A percentile compares a stretch with the other conserved stretches of the same genome.
Evolutionary conservation across 129 eudicot species (phyloP).

Genomic region (Artemisia argyi): DNA sequence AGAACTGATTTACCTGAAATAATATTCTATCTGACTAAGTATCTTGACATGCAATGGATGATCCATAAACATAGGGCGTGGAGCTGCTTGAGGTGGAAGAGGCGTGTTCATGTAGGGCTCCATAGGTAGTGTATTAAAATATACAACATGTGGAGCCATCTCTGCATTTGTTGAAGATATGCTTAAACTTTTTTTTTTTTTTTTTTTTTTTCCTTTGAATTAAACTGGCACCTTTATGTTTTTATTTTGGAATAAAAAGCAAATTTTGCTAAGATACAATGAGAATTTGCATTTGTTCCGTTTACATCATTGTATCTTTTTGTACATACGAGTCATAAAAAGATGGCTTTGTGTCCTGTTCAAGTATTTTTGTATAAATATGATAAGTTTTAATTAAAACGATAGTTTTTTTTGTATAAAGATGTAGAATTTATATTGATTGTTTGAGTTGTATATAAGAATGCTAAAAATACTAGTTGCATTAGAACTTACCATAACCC

Average conservation of each 20-base stretch:
- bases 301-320: no score
- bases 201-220: background rate
- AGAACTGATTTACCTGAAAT: conserved; percentile 56
- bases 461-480: background rate
- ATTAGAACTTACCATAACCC: conserved; percentile 57
- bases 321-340: no score
- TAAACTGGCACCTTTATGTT: no score
- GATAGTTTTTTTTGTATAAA: no score
- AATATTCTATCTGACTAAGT: conserved; percentile 62
- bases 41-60: conserved; percentile 34
- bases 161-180: conserved; percentile 38
- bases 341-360: no score
- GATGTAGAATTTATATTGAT: background rate
- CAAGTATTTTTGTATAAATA: background rate
- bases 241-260: background rate
- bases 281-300: no score
- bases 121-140: conserved; percentile 30
- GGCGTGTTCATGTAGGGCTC: no score
- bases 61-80: conserved; percentile 25
- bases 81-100: conserved; percentile 36
- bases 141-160: conserved; percentile 39
- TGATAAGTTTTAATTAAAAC: background rate
- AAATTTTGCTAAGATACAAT: background rate
- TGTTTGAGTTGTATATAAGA: background rate
- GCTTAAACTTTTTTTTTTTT: conserved; percentile 2